These are phyloP conservation scores for Fistulinella prunicolor DNA, from an alignment of 768 basidiomycete species.

Conservation along the genomic window DNA sequence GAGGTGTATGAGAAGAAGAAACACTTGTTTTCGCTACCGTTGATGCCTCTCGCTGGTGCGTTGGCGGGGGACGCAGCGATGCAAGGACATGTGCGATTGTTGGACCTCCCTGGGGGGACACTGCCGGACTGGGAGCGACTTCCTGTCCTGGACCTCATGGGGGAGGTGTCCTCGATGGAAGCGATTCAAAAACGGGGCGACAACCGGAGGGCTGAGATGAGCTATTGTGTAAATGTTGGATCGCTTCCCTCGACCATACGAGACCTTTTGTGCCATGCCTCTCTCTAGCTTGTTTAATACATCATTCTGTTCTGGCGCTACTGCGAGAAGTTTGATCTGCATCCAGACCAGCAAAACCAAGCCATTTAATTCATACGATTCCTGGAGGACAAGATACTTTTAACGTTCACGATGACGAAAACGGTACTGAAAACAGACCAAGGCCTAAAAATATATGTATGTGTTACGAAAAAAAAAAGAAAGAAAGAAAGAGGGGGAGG, in stretches of 20 bases:
- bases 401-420: constrained; percentile 13
- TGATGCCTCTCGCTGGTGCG: constrained; percentile 47
- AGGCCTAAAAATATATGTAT: constrained; percentile 1
- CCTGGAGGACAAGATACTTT: constrained; percentile 18
- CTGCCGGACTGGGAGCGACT: constrained; percentile 55
- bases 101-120: constrained; percentile 55
- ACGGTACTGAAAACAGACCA: constrained; percentile 6
- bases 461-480: not conserved
- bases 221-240: constrained; percentile 26
- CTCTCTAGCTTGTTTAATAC: too few relatives aligned
- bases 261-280: constrained; percentile 20
- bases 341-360: constrained; percentile 2
- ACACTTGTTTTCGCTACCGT: constrained; percentile 62
- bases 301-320: too few relatives aligned
- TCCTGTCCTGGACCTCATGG: constrained; percentile 70
- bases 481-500: not conserved
- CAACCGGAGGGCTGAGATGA: constrained; percentile 34
- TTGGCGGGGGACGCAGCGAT: constrained; percentile 5
- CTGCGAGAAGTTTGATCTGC: too few relatives aligned
- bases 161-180: constrained; percentile 38
- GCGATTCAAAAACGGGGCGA: constrained; percentile 36
- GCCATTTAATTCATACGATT: constrained; percentile 17
- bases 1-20: constrained; percentile 52
- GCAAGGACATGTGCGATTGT: constrained; percentile 32
- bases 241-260: constrained; percentile 23